Conservation (phyloP, 2,329 filamentous ascomycete species). For the Trichoderma sp. region DNA sequence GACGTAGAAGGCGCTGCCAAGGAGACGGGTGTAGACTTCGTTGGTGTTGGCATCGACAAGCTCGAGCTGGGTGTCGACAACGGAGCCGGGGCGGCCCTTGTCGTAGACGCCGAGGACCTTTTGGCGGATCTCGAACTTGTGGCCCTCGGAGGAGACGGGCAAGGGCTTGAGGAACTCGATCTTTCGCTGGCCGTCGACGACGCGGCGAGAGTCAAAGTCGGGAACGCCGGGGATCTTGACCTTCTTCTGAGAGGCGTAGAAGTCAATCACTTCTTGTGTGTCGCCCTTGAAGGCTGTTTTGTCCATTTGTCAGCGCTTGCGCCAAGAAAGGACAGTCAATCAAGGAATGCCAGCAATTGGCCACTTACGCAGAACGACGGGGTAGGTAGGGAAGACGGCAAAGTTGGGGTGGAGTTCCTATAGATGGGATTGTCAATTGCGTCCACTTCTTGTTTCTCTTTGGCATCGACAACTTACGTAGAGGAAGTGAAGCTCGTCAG, state of each 20-base stretch:
- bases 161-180: constrained; percentile 74
- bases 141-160: constrained; percentile 66
- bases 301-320: background rate
- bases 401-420: constrained; percentile 88
- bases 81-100: constrained; percentile 79
- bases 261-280: constrained; percentile 75
- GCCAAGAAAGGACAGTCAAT: background rate
- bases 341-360: background rate
- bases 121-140: constrained; percentile 70
- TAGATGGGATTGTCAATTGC: constrained; percentile 12
- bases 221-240: constrained; percentile 72
- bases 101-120: constrained; percentile 85
- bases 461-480: constrained; percentile 54
- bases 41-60: constrained; percentile 67
- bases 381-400: constrained; percentile 83
- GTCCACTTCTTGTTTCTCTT: background rate
- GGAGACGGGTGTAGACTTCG: constrained; percentile 67
- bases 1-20: constrained; percentile 74
- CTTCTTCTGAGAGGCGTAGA: constrained; percentile 68
- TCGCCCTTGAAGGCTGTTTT: constrained; percentile 68
- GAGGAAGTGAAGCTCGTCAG: constrained; percentile 89
- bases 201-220: constrained; percentile 68
- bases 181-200: constrained; percentile 80
- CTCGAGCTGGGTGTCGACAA: constrained; percentile 74
- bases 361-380: constrained; percentile 68